phyloP scores from a whole-genome alignment of 306 rosid species.

The Geum urbanum region DNA sequence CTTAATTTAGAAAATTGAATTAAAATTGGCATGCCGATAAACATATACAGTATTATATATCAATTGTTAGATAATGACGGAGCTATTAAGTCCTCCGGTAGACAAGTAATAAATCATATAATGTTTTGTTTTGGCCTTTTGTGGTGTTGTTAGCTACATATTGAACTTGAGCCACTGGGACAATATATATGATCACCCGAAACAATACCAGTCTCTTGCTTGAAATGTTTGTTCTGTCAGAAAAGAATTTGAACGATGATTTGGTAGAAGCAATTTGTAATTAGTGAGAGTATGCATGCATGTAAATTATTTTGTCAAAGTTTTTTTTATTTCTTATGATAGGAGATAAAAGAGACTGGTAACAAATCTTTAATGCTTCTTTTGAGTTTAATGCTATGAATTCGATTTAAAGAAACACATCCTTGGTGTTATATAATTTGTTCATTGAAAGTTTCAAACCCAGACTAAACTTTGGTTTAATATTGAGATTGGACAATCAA shows the following conservation, averaged over 20 bases:
- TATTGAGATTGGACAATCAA: conserved; percentile 6
- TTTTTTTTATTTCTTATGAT: too few species aligned
- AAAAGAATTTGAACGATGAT: not conserved
- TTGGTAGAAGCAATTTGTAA: not conserved
- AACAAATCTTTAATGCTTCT: too few species aligned
- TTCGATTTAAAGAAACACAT: too few species aligned
- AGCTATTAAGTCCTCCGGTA: not conserved
- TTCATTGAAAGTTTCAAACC: not conserved
- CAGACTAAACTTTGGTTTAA: not conserved
- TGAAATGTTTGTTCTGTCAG: not conserved
- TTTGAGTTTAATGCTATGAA: too few species aligned
- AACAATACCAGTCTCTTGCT: not conserved
- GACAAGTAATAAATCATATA: not conserved
- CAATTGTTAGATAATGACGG: not conserved
- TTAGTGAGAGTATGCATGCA: not conserved
- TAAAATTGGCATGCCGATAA: too few species aligned
- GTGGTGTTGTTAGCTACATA: not conserved
- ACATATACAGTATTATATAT: too few species aligned
- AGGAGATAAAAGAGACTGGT: too few species aligned
- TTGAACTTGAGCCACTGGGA: not conserved
- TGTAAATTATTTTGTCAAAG: too few species aligned
- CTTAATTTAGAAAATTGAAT: too few species aligned
- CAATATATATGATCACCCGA: not conserved
- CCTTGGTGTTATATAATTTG: too few species aligned
- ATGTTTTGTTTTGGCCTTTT: not conserved